These are phyloP conservation scores for Sphaerulina vaccinii DNA, from an alignment of 2,329 filamentous ascomycete genomes.

Conservation along the genomic window DNA sequence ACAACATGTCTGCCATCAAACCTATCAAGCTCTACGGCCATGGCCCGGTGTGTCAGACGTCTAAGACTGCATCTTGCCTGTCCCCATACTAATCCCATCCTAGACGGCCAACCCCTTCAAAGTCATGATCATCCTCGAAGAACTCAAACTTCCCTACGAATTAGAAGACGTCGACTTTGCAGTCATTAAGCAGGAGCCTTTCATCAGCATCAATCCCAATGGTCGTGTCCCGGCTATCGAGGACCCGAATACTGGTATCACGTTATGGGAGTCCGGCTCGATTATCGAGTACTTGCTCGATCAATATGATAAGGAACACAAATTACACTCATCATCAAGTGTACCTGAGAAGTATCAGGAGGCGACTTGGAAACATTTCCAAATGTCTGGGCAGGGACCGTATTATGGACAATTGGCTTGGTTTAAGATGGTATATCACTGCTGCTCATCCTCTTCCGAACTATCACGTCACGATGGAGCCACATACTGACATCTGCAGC, in stretches of 20 bases:
- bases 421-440: slow-evolving; percentile 40
- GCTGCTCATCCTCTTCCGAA: neutral
- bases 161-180: neutral
- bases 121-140: slow-evolving; percentile 4
- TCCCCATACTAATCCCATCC: neutral
- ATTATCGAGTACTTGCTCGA: slow-evolving; percentile 35
- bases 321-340: slow-evolving; percentile 28
- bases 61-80: neutral
- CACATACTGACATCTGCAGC: neutral
- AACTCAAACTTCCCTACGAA: slow-evolving; percentile 6
- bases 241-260: slow-evolving; percentile 46
- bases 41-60: neutral
- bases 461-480: neutral
- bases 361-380: slow-evolving; percentile 36
- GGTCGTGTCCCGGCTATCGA: slow-evolving; percentile 44
- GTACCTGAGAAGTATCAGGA: slow-evolving; percentile 27
- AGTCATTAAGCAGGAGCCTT: slow-evolving; percentile 34
- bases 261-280: slow-evolving; percentile 45
- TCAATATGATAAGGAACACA: slow-evolving; percentile 36
- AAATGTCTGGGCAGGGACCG: slow-evolving; percentile 37
- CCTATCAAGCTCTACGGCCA: slow-evolving; percentile 1
- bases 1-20: neutral
- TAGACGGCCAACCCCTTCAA: slow-evolving; percentile 8
- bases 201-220: slow-evolving; percentile 45
- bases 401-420: slow-evolving; percentile 48